Conservation (phyloP, 176 grass and related monocot species). For the Avena insularis region DNA sequence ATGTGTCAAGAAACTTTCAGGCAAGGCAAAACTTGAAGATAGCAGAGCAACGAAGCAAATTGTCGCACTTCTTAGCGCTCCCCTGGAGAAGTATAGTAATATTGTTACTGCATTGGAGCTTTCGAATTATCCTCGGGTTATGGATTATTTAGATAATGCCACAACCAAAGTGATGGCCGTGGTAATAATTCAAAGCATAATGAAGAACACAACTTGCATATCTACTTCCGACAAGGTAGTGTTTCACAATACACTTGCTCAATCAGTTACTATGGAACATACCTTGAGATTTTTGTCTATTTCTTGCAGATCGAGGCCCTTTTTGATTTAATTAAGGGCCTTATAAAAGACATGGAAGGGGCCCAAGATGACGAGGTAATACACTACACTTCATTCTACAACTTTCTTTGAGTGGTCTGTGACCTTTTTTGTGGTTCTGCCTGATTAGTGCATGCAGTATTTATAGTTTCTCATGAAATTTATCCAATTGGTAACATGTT, state of each 20-base stretch:
- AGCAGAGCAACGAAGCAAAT: slow-evolving; percentile 96
- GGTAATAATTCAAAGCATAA: slow-evolving; percentile 99
- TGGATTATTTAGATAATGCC: slow-evolving; percentile 96
- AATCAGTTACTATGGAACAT: slow-evolving; percentile 14
- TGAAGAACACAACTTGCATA: slow-evolving; percentile 94
- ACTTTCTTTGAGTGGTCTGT: slow-evolving; percentile 9
- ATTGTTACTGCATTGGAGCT: slow-evolving; percentile 97
- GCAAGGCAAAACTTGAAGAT: slow-evolving; percentile 93
- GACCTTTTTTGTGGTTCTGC: slow-evolving; percentile 15
- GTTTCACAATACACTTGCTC: slow-evolving; percentile 31
- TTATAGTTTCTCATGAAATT: slow-evolving; percentile 31
- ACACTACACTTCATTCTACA: slow-evolving; percentile 28
- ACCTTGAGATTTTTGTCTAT: slow-evolving; percentile 28
- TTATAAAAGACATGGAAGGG: slow-evolving; percentile 93
- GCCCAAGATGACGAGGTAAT: slow-evolving; percentile 85
- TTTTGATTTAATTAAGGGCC: slow-evolving; percentile 95
- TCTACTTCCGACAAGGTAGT: slow-evolving; percentile 94
- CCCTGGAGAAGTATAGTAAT: slow-evolving; percentile 97
- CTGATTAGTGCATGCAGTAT: not conserved
- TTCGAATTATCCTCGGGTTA: slow-evolving; percentile 96
- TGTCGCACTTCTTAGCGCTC: slow-evolving; percentile 97
- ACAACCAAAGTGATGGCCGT: slow-evolving; percentile 99
- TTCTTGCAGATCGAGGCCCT: slow-evolving; percentile 82
- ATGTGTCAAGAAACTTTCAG: slow-evolving; percentile 98
- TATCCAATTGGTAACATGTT: slow-evolving; percentile 19